Evolutionary conservation across 1,284 basidiomycete species (phyloP), one percentile per base, ranked within the genome.

Genomic region (Mycosarcoma mackinlayi): DNA sequence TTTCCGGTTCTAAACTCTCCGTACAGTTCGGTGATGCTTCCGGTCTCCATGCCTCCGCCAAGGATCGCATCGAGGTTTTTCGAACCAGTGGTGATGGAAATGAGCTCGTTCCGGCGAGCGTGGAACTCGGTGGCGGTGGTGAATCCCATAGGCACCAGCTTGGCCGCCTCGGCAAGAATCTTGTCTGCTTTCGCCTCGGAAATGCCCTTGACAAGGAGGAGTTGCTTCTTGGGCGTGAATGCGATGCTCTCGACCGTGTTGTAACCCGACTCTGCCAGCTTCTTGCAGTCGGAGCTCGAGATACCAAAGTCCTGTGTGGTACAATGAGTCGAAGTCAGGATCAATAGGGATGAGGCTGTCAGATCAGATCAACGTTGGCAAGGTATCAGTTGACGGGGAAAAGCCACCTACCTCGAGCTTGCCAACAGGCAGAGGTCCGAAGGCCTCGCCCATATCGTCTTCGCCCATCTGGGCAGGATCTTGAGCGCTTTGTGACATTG

Each of bases 1-100:
- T 99, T 98, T 58, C 96, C 96, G 9, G 96, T 98, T 75, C 96
- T 87, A 85, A 98, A 99, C 85, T 99, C 96, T 75, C 96, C 96
- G 85, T 97, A 98, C 23, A 99, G 86, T 84, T 99, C 96, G 0
- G 96, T 99, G 82, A 99, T 97, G 1, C 94, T 92, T 35, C 96
- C 96, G 11, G 96, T 99, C 85, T 99, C 96, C 77, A 99, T 93
- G 8, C 96, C 96, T 55, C 94, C 96, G 75, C 96, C 96, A 3
- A 99, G 87, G 23, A 98, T 88, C 1, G 93, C 93, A 84, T 99
- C 95, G 25, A 99, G 87, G 69, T 97, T 94, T 77, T 94, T 94
- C 1, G 93, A 94, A 8, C 96, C 96, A 0, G 96, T 98, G 1
- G 94, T 95, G 73, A 99, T 96, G 83, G 93, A 92, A 16, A 99